Conservation (phyloP, 73 alveolate species). For the Halteria grandinella region DNA sequence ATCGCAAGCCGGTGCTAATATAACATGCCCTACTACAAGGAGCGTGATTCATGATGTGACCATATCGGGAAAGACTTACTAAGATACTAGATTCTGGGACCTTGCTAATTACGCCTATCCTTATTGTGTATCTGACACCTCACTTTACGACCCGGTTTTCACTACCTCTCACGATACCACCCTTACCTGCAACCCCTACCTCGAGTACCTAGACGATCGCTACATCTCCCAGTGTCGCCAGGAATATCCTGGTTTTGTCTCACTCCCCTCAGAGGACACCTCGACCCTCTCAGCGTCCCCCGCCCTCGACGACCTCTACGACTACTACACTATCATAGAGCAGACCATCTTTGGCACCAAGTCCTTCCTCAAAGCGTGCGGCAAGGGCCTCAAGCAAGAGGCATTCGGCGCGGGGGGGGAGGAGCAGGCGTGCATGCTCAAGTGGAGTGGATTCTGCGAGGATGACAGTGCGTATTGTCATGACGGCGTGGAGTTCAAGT, state of each 20-base stretch:
- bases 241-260: too few relatives aligned
- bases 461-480: constrained; percentile 19
- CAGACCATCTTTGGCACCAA: constrained; percentile 2
- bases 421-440: constrained; percentile 21
- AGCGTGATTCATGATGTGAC: background rate
- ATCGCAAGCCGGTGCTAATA: constrained; percentile 24
- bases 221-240: too few relatives aligned
- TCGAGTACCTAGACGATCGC: too few relatives aligned
- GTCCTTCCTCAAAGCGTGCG: background rate
- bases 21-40: constrained; percentile 38
- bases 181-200: too few relatives aligned
- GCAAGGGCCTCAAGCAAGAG: constrained; percentile 8
- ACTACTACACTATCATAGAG: background rate
- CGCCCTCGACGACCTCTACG: too few relatives aligned
- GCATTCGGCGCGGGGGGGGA: background rate
- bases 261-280: too few relatives aligned
- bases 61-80: background rate
- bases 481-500: constrained; percentile 11
- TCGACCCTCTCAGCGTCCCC: too few relatives aligned
- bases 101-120: constrained; percentile 1
- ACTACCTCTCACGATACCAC: background rate
- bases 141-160: background rate
- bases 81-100: constrained; percentile 40
- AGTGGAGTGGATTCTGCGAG: constrained; percentile 10
- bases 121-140: background rate